A percentile compares a stretch with the other conserved stretches of the same genome.
Evolutionary conservation across 148 eudicot genomes (phyloP).

Genomic region (Vaccinium darrowii): DNA sequence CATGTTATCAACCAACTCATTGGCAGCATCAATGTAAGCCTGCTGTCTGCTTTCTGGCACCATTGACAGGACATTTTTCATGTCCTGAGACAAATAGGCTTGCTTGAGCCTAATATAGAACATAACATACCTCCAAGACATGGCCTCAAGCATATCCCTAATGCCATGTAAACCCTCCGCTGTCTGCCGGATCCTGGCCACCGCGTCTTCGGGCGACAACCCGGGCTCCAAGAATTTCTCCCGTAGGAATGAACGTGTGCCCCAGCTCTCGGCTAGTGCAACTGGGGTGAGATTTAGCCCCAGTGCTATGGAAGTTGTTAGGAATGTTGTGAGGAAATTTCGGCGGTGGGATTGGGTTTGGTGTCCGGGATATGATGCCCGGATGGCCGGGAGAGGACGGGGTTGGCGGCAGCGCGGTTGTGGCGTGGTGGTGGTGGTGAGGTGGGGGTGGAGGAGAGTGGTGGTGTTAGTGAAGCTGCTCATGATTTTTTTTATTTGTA

Average conservation of each 20-base stretch:
- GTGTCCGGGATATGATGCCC: constrained; percentile 26
- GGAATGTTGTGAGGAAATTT: constrained; percentile 36
- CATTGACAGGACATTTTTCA: constrained; percentile 57
- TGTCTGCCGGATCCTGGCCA: constrained; percentile 60
- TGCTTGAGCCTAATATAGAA: constrained; percentile 69
- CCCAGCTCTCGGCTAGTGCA: constrained; percentile 79
- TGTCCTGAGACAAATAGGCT: constrained; percentile 69
- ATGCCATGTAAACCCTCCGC: constrained; percentile 76
- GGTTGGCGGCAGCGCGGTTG: constrained; percentile 12
- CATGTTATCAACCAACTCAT: constrained; percentile 80
- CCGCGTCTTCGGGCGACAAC: constrained; percentile 80
- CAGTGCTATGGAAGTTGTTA: constrained; percentile 47
- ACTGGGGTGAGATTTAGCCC: constrained; percentile 29
- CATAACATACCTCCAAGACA: constrained; percentile 85
- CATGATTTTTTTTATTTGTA: constrained; percentile 27
- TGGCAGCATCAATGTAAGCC: constrained; percentile 61
- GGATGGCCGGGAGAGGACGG: constrained; percentile 19
- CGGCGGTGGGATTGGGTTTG: constrained; percentile 37
- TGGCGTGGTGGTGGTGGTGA: constrained; percentile 16
- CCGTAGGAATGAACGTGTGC: constrained; percentile 63
- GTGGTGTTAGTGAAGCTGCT: constrained; percentile 47
- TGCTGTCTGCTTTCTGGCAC: constrained; percentile 39
- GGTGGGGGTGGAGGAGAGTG: constrained; percentile 24
- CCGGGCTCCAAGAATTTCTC: constrained; percentile 77
- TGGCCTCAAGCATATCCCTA: constrained; percentile 75